phyloP scores from a whole-genome alignment of 345 rosid species.

The Erucastrum elatum region DNA sequence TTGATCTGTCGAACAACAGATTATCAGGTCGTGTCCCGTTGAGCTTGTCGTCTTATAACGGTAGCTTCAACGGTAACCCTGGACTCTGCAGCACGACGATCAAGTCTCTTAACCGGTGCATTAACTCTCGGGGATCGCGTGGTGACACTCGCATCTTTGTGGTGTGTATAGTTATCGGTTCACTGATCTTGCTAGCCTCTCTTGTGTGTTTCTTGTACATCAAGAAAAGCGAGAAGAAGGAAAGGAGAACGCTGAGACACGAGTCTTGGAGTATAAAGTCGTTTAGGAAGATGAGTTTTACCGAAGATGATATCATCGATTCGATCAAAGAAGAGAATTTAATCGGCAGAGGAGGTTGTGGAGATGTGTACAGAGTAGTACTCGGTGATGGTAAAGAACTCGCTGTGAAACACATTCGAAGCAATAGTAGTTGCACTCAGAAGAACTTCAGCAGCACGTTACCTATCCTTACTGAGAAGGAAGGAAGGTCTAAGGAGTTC shows the following conservation, averaged over 20 bases:
- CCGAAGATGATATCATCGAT: slow-evolving; percentile 73
- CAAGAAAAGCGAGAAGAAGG: slow-evolving; percentile 56
- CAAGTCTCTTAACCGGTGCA: slow-evolving; percentile 56
- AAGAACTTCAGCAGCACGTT: slow-evolving; percentile 49
- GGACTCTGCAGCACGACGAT: slow-evolving; percentile 72
- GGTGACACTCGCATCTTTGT: slow-evolving; percentile 48
- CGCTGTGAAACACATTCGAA: slow-evolving; percentile 81
- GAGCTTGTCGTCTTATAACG: slow-evolving; percentile 70
- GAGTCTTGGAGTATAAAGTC: slow-evolving; percentile 83
- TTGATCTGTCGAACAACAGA: slow-evolving; percentile 71
- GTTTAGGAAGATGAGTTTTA: slow-evolving; percentile 63
- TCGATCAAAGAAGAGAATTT: slow-evolving; percentile 82
- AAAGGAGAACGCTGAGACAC: slow-evolving; percentile 55
- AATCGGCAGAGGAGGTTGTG: slow-evolving; percentile 91
- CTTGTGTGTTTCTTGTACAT: slow-evolving; percentile 53
- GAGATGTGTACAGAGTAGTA: slow-evolving; percentile 70
- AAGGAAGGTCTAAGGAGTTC: slow-evolving; percentile 58
- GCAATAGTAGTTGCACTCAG: slow-evolving; percentile 31
- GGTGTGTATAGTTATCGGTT: slow-evolving; percentile 52
- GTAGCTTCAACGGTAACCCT: slow-evolving; percentile 72
- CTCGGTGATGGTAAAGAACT: slow-evolving; percentile 70
- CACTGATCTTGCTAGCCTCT: slow-evolving; percentile 49
- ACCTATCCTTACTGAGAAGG: slow-evolving; percentile 60
- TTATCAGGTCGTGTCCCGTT: slow-evolving; percentile 68
- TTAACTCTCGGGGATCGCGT: slow-evolving; percentile 44